Evolutionary conservation across 2,329 filamentous ascomycete genomes (phyloP), one percentile per base, ranked within the genome.

Genomic region (Blastomyces gilchristii): DNA sequence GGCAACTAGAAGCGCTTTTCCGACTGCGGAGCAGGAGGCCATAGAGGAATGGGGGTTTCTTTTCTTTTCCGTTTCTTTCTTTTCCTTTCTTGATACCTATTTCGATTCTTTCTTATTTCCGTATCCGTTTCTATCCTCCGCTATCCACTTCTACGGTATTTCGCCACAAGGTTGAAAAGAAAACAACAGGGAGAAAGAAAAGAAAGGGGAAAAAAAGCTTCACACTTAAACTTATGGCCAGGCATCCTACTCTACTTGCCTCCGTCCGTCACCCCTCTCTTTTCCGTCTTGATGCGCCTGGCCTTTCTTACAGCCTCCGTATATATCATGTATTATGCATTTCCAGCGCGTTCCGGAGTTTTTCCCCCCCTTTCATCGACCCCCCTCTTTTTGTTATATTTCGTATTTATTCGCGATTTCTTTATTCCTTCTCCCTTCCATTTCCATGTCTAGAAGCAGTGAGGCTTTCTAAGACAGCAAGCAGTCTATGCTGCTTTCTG

Each of bases 261-360:
- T 16, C 12, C 22, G 25, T 18, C 4, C 6, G 7, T 45, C 41
- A 25, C 8, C 9, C 56, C 8, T 45, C 45, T 45, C 11, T 28
- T 34, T 16, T n/a, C 7, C 52, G 7, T 18, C 52, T 22, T n/a
- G 18, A 57, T 18, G 31, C 50, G 31, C 28, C 25, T 18, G 25
- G 18, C 34, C 9, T 39, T 56, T n/a, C 34, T 3, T 41, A 22
- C 25, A 2, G 18, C 11, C 50, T 18, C n/a, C 16, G 41, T 43
- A 16, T 43, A 47, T 12, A 22, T 57, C 34, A 57, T 39, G 39
- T 12, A 18, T 37, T 39, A 41, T 41, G 53, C 53, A 57, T 57
- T 57, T 57, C 53, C 53, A 57, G 53, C 34, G 53, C 34, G 53
- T 57, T 14, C 2, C 2, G 53, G 53, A 39, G 53, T 57, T 57